Percentiles rank a stretch among this genome's conserved stretches.
Evolutionary conservation across 164 flowering plant species (phyloP).

Genomic region (Kingdonia uniflora): DNA sequence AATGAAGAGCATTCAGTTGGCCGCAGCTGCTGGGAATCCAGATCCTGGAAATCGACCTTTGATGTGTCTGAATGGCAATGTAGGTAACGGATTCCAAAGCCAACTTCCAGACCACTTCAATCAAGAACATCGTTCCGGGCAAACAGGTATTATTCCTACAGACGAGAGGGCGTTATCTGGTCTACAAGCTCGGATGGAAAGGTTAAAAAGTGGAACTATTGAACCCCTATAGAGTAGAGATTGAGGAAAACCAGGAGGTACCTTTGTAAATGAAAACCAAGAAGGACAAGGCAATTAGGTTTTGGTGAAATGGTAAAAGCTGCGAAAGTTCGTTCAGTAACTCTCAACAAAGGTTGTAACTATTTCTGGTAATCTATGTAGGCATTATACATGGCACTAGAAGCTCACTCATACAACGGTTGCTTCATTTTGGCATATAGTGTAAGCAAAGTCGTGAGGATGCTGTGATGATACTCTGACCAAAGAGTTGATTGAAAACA

Average conservation of each 20-base stretch:
- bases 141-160: conserved; percentile 66
- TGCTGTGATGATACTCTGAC: no score
- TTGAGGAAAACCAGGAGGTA: background rate
- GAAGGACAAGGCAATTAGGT: no score
- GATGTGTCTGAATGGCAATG: conserved; percentile 37
- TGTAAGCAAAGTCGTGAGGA: no score
- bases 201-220: conserved; percentile 80
- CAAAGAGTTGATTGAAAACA: no score
- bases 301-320: no score
- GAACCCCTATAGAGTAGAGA: conserved; percentile 37
- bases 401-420: no score
- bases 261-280: no score
- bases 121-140: conserved; percentile 29
- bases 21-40: conserved; percentile 57
- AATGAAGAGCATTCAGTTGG: conserved; percentile 90
- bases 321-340: no score
- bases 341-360: no score
- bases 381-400: no score
- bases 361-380: no score
- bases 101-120: conserved; percentile 28
- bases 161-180: conserved; percentile 95
- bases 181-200: conserved; percentile 96
- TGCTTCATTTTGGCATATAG: no score
- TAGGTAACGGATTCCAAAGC: conserved; percentile 23
- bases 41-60: conserved; percentile 42